These are phyloP conservation scores for Akanthomyces dipterigenus DNA, from an alignment of 2,329 filamentous ascomycete species.

Conservation along the genomic window DNA sequence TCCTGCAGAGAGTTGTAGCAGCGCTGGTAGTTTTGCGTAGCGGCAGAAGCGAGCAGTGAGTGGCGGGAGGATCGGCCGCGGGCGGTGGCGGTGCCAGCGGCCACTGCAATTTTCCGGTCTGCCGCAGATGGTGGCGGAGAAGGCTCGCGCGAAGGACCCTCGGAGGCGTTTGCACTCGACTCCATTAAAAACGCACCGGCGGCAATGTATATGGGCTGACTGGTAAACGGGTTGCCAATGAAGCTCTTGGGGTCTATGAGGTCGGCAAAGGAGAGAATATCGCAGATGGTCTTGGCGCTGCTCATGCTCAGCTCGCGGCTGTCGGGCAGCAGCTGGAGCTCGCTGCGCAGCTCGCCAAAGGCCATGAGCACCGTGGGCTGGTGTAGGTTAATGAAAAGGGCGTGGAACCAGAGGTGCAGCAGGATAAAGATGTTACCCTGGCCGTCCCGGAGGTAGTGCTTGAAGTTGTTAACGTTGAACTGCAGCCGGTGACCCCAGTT, in stretches of 20 bases:
- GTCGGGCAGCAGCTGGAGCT: slow-evolving; percentile 69
- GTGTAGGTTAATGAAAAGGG: slow-evolving; percentile 76
- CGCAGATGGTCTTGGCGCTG: slow-evolving; percentile 84
- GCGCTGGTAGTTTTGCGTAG: slow-evolving; percentile 79
- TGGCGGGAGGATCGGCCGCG: slow-evolving; percentile 52
- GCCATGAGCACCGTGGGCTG: slow-evolving; percentile 77
- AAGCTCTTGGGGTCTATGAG: slow-evolving; percentile 80
- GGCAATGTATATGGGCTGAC: slow-evolving; percentile 86
- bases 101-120: neutral
- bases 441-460: slow-evolving; percentile 71
- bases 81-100: neutral
- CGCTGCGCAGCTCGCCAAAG: slow-evolving; percentile 52
- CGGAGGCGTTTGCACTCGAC: slow-evolving; percentile 63
- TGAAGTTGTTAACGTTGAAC: slow-evolving; percentile 82
- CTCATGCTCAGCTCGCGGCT: slow-evolving; percentile 80
- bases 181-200: slow-evolving; percentile 86
- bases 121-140: slow-evolving; percentile 35
- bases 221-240: slow-evolving; percentile 82
- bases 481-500: slow-evolving; percentile 66
- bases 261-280: slow-evolving; percentile 81
- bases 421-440: slow-evolving; percentile 84
- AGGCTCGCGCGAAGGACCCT: slow-evolving; percentile 47
- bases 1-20: slow-evolving; percentile 80
- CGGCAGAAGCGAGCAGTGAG: slow-evolving; percentile 69
- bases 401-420: slow-evolving; percentile 84